Percentiles rank a stretch among this genome's conserved stretches.
These are phyloP conservation scores for Alternaria dauci DNA, from an alignment of 2,329 filamentous ascomycete genomes.

Conservation along the genomic window DNA sequence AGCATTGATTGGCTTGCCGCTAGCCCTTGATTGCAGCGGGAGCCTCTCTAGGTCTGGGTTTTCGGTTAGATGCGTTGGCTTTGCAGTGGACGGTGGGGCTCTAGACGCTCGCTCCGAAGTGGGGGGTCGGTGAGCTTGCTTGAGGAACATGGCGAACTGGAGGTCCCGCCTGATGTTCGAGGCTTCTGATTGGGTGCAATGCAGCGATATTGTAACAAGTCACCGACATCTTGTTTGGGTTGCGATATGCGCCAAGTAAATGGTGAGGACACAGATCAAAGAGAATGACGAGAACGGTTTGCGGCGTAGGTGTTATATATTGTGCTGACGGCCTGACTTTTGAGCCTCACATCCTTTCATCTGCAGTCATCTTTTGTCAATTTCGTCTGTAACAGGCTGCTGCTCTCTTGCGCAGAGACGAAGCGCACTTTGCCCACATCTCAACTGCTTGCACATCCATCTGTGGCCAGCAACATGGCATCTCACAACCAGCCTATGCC, in stretches of 20 bases:
- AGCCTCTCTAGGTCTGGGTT: slow-evolving; percentile 28
- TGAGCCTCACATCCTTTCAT: slow-evolving; percentile 40
- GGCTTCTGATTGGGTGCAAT: slow-evolving; percentile 29
- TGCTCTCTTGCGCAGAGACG: slow-evolving; percentile 5
- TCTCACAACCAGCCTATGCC: slow-evolving; percentile 40
- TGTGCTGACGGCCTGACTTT: slow-evolving; percentile 21
- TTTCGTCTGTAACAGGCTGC: not conserved
- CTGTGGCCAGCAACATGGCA: slow-evolving; percentile 26
- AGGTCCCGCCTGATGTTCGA: slow-evolving; percentile 16
- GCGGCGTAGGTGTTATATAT: slow-evolving; percentile 26
- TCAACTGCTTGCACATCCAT: not conserved
- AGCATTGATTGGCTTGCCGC: slow-evolving; percentile 30
- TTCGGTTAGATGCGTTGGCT: slow-evolving; percentile 48
- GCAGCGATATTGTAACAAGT: slow-evolving; percentile 16
- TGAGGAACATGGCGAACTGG: slow-evolving; percentile 22
- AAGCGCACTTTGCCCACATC: slow-evolving; percentile 9
- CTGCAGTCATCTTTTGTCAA: slow-evolving; percentile 16
- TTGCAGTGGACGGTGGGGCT: slow-evolving; percentile 36
- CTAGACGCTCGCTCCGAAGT: slow-evolving; percentile 28
- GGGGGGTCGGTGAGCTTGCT: slow-evolving; percentile 43
- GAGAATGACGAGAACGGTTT: slow-evolving; percentile 13
- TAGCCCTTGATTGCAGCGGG: slow-evolving; percentile 33
- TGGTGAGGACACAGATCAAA: slow-evolving; percentile 21
- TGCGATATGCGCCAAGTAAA: slow-evolving; percentile 40
- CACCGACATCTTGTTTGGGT: slow-evolving; percentile 37